Percentiles rank a stretch among this genome's conserved stretches.
Conservation (phyloP, 441 rosid species). For the Dalechampia spathulata region DNA sequence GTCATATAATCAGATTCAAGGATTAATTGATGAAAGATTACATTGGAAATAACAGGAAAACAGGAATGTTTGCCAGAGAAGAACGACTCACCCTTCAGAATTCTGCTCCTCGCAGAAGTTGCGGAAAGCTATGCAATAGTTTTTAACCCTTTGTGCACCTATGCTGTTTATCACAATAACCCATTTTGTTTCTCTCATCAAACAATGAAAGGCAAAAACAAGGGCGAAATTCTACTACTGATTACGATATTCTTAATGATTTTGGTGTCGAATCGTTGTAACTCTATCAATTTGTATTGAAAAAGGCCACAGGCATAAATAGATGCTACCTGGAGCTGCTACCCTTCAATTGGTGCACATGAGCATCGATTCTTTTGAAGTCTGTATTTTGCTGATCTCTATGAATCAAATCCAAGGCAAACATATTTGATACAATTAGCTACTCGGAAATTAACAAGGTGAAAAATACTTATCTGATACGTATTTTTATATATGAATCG, state of each 20-base stretch:
- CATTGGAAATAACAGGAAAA: background rate
- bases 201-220: too few relatives aligned
- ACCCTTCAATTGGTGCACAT: conserved; percentile 95
- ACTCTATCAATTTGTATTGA: too few relatives aligned
- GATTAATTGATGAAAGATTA: background rate
- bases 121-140: conserved; percentile 76
- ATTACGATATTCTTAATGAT: too few relatives aligned
- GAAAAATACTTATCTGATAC: too few relatives aligned
- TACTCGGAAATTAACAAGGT: background rate
- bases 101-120: conserved; percentile 76
- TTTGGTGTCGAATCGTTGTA: too few relatives aligned
- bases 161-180: conserved; percentile 45
- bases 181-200: conserved; percentile 9
- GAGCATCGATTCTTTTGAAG: conserved; percentile 76
- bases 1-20: too few relatives aligned
- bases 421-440: background rate
- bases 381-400: conserved; percentile 76
- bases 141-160: conserved; percentile 83
- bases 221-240: too few relatives aligned
- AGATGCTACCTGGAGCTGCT: conserved; percentile 80
- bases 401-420: background rate
- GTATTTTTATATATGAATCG: too few relatives aligned
- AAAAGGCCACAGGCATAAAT: too few relatives aligned
- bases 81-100: conserved; percentile 66
- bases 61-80: too few relatives aligned